A percentile compares a stretch with the other conserved stretches of the same genome.
Conservation (phyloP, 345 rosid species). For the Melaleuca alternifolia region DNA sequence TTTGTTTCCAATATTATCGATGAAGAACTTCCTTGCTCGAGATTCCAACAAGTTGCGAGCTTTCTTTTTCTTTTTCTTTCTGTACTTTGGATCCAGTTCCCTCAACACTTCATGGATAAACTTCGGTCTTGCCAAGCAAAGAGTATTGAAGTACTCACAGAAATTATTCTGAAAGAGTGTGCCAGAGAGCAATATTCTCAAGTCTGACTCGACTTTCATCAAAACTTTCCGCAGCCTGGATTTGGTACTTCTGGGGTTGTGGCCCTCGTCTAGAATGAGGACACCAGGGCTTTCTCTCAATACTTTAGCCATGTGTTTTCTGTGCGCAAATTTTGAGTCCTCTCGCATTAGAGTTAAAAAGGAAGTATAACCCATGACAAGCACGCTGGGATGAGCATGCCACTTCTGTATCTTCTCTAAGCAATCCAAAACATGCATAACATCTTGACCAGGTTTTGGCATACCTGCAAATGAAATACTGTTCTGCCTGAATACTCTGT, state of each 20-base stretch:
- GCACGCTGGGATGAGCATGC: conserved; percentile 86
- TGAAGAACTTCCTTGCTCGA: conserved; percentile 73
- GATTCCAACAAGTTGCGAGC: conserved; percentile 62
- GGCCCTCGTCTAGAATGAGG: conserved; percentile 81
- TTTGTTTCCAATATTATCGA: conserved; percentile 70
- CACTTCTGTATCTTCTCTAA: conserved; percentile 86
- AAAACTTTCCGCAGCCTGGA: conserved; percentile 80
- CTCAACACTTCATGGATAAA: conserved; percentile 59
- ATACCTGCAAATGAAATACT: conserved; percentile 29
- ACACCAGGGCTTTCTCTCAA: conserved; percentile 86
- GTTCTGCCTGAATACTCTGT: conserved; percentile 36
- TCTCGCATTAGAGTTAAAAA: conserved; percentile 83
- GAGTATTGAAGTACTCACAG: conserved; percentile 89
- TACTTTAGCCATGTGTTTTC: conserved; percentile 78
- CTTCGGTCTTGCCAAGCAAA: conserved; percentile 82
- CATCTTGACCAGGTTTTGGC: conserved; percentile 61
- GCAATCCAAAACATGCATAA: conserved; percentile 84
- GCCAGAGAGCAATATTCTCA: conserved; percentile 77
- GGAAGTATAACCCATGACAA: conserved; percentile 96
- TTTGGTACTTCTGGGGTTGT: conserved; percentile 88
- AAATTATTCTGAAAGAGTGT: conserved; percentile 94
- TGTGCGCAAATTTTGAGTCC: conserved; percentile 65
- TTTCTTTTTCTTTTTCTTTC: conserved; percentile 29
- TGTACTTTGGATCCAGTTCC: conserved; percentile 52
- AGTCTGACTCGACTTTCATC: conserved; percentile 81